Evolutionary conservation across 2,329 filamentous ascomycete species (phyloP), one percentile per base, ranked within the genome.

Genomic region (Coleophoma eucalyptorum): DNA sequence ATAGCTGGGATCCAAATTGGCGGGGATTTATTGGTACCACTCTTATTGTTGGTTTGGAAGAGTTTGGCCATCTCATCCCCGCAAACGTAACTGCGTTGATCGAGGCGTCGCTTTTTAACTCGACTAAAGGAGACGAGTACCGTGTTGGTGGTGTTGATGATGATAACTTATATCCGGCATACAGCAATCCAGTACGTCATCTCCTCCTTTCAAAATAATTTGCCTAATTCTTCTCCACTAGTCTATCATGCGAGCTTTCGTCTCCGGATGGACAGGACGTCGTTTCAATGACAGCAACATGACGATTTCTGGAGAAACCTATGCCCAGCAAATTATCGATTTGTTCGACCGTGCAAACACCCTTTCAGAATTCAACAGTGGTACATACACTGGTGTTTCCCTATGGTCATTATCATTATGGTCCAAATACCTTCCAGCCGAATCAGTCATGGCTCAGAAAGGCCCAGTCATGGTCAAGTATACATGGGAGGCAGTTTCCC

Each of bases 1-100:
- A 75, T 50, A 74, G 75, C 0, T 85, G 79, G 77, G 82, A 85
- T 56, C 80, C 81, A 2, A 85, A 86, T 54, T 85, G 81, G 81
- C 71, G 82, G 46, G 81, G 81, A 1, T 85, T 86, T 50, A 72
- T 85, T 33, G 79, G 80, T 12, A 83, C 79, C 0, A 75, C 79
- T 0, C 72, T 85, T 13, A 75, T 85, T 21, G 67, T 84, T 38
- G 76, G 76, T 21, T 68, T 83, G 19, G 81, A 85, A 59, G 81
- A 85, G 55, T 85, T 80, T 48, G 62, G 70, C 0, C 62, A 76
- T 50, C 67, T 84, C 1, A 61, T 79, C 6, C 67, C 70, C 0
- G 53, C 64, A 7, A 59, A 69, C 8, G 58, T 72, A 0, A 65
- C 70, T 15, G 48, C 60, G 11, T 38, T 59, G 15, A 78, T 86